Base-by-base conservation (phyloP, 2,329 filamentous ascomycete species). In the Blumeriella jaapii region DNA sequence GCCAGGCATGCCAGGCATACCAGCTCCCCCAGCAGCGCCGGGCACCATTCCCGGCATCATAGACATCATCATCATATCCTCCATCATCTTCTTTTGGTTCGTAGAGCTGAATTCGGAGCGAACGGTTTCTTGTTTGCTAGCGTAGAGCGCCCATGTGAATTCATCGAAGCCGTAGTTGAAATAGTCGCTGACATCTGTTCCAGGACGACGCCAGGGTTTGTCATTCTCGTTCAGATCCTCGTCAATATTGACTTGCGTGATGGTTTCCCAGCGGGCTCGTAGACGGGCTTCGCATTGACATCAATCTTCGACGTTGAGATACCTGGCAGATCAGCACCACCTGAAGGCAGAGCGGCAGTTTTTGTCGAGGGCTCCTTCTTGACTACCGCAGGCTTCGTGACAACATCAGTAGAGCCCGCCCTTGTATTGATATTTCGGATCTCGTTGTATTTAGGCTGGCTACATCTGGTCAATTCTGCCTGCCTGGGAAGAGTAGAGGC, bases 101-200 rank as follows among this genome's bases (percentile, higher is more conserved):
- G 65, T 63, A 13, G 71, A 69, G 34, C 73, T 74, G 48, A 85
- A 84, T 49, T 89, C 83, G 46, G 74, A 74, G 12, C 82, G 74
- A 52, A 95, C 68, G 15, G 67, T 68, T 47, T 91, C 78, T 58
- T 96, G 91, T 54, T 93, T 93, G 40, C 85, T 68, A 19, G 87
- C 86, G 58, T 98, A 98, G 35, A 87, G 73, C 5, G 87, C 82
- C 91, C 91, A 98, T 1, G 87, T 94, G 60, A 95, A 96, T 60
- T 96, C 89, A 61, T 96, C 89, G 55, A 96, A 96, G 39, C 89
- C 89, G 60, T 96, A 96, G 65, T 96, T 96, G 72, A 96, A 96
- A 62, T 93, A 96, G 58, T 98, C 91, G 40, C 82, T 91, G 36
- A 94, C 75, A 53, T 98, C 91, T 8, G 89, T 87, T 29, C 91